These are phyloP conservation scores for Brassica carinata DNA, from an alignment of 345 rosid species.

Conservation along the genomic window DNA sequence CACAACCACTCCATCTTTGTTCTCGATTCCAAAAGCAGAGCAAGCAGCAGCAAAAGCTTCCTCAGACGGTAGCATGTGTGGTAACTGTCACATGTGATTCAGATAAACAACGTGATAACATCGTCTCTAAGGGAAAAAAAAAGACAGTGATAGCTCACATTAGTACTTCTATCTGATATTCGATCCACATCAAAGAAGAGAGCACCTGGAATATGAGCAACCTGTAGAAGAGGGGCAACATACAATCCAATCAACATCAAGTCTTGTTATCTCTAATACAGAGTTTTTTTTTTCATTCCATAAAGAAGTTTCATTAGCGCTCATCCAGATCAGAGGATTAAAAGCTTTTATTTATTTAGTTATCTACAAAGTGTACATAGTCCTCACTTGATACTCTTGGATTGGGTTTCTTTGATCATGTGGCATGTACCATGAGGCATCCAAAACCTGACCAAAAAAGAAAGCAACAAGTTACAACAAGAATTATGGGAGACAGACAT, in stretches of 20 bases:
- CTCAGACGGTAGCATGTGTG: slow-evolving; percentile 98
- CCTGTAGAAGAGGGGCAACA: slow-evolving; percentile 50
- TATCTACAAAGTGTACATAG: slow-evolving; percentile 13
- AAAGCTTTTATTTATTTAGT: slow-evolving; percentile 14
- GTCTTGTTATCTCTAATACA: neutral
- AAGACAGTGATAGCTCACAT: slow-evolving; percentile 46
- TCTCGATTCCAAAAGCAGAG: slow-evolving; percentile 90
- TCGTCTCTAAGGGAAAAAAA: neutral
- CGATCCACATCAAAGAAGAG: slow-evolving; percentile 96
- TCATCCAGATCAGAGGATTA: slow-evolving; percentile 1
- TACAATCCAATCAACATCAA: slow-evolving; percentile 18
- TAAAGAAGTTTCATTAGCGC: neutral
- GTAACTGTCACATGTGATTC: slow-evolving; percentile 58
- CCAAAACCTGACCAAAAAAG: slow-evolving; percentile 61
- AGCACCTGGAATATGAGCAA: slow-evolving; percentile 94
- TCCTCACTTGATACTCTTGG: slow-evolving; percentile 85
- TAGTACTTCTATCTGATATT: slow-evolving; percentile 64
- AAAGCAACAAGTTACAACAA: neutral
- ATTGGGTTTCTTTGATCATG: slow-evolving; percentile 86
- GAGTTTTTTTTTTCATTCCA: neutral
- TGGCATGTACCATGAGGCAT: slow-evolving; percentile 99
- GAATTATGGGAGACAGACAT: neutral
- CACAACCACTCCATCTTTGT: slow-evolving; percentile 87
- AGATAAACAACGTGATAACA: slow-evolving; percentile 2
- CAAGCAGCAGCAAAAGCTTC: slow-evolving; percentile 95